A percentile compares a stretch with the other conserved stretches of the same genome.
Evolutionary conservation across 768 basidiomycete genomes (phyloP).

Genomic region (Podaxis sp.): DNA sequence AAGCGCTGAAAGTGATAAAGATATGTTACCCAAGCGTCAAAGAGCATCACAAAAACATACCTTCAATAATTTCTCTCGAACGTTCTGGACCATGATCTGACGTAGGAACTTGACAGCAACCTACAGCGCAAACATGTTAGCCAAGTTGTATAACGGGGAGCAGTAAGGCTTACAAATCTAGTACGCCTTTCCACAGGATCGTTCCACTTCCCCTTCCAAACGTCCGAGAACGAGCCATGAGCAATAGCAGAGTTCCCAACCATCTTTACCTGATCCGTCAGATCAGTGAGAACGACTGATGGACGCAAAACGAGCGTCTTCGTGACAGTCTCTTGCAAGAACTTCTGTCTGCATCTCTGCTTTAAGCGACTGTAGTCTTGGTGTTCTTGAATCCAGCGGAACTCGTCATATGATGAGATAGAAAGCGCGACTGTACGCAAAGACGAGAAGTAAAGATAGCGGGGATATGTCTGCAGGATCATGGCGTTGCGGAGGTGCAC

Average conservation of each 20-base stretch:
- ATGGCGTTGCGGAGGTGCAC: conserved; percentile 63
- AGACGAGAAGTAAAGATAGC: conserved; percentile 51
- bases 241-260: conserved; percentile 48
- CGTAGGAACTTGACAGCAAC: conserved; percentile 61
- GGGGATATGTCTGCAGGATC: conserved; percentile 53
- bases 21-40: neutral
- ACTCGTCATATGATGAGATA: conserved; percentile 56
- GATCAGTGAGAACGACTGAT: conserved; percentile 46
- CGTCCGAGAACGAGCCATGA: conserved; percentile 59
- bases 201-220: conserved; percentile 59
- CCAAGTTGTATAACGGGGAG: conserved; percentile 1
- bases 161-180: conserved; percentile 28
- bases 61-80: conserved; percentile 52
- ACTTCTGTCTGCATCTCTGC: conserved; percentile 58
- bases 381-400: conserved; percentile 54
- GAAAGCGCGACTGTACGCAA: conserved; percentile 52
- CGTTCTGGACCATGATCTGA: conserved; percentile 47
- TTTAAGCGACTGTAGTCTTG: conserved; percentile 56
- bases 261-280: conserved; percentile 54
- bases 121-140: conserved; percentile 24
- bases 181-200: conserved; percentile 42
- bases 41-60: conserved; percentile 26
- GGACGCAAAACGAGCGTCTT: conserved; percentile 56
- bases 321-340: conserved; percentile 51
- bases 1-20: conserved; percentile 39